phyloP scores from a whole-genome alignment of 306 rosid genomes.

The Chamaecrista fasciculata region DNA sequence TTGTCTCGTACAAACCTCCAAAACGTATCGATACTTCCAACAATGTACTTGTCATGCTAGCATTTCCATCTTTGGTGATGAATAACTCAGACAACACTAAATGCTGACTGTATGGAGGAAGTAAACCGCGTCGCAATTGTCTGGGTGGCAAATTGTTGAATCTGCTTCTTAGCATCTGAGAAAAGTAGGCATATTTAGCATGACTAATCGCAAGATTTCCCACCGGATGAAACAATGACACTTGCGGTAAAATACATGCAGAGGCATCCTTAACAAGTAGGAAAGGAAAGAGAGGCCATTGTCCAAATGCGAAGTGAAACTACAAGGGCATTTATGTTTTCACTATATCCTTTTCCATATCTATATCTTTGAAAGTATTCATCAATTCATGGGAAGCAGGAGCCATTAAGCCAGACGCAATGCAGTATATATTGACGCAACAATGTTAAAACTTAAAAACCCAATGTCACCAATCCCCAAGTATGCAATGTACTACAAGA shows the following conservation, averaged over 20 bases:
- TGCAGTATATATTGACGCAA: not conserved
- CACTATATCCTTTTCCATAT: no score
- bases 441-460: no score
- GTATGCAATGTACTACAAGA: not conserved
- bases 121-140: slow-evolving; percentile 65
- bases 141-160: slow-evolving; percentile 80
- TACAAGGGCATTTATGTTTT: not conserved
- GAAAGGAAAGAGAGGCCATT: not conserved
- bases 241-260: not conserved
- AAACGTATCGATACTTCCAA: slow-evolving; percentile 17
- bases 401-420: not conserved
- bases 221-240: not conserved
- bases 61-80: slow-evolving; percentile 9
- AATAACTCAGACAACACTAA: slow-evolving; percentile 56
- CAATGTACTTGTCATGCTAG: not conserved
- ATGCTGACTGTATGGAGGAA: slow-evolving; percentile 77
- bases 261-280: not conserved
- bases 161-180: slow-evolving; percentile 83
- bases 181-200: slow-evolving; percentile 20
- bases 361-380: not conserved
- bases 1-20: slow-evolving; percentile 37
- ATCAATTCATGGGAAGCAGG: not conserved
- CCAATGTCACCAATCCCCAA: not conserved
- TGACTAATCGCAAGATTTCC: not conserved
- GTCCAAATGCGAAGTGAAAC: not conserved